Evolutionary conservation across 805 yeast genomes (phyloP).

Genomic region (Kregervanrija delftensis): DNA sequence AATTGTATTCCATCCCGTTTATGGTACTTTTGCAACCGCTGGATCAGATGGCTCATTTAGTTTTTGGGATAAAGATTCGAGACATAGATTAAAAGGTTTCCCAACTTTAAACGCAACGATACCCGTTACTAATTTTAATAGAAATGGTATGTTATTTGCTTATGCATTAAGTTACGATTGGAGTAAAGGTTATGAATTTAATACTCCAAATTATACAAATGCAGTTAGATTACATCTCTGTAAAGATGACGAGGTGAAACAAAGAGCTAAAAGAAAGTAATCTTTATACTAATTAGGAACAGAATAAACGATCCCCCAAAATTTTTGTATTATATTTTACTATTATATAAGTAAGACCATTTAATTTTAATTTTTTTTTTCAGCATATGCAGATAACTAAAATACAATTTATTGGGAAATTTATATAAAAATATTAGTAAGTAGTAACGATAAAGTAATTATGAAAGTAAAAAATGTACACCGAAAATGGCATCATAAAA

Average conservation of each 20-base stretch:
- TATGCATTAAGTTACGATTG: slow-evolving; percentile 93
- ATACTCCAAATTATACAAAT: slow-evolving; percentile 68
- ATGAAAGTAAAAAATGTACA: too few species aligned
- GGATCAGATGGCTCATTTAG: slow-evolving; percentile 93
- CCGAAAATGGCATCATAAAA: too few species aligned
- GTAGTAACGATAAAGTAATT: too few species aligned
- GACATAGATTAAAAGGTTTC: slow-evolving; percentile 77
- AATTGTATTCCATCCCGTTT: slow-evolving; percentile 78
- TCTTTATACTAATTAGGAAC: too few species aligned
- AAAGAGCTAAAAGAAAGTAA: slow-evolving; percentile 32
- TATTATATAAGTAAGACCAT: too few species aligned
- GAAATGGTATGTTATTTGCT: slow-evolving; percentile 78
- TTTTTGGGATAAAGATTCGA: slow-evolving; percentile 93
- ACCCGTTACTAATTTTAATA: slow-evolving; percentile 73
- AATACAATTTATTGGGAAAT: too few species aligned
- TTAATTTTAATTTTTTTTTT: too few species aligned
- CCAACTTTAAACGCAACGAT: slow-evolving; percentile 64
- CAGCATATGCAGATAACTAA: too few species aligned
- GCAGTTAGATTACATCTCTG: slow-evolving; percentile 77
- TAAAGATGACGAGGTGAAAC: slow-evolving; percentile 79
- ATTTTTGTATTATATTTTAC: too few species aligned
- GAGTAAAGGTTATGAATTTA: slow-evolving; percentile 83
- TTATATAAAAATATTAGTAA: too few species aligned
- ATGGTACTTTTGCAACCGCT: slow-evolving; percentile 89
- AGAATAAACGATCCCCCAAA: too few species aligned